Conservation (phyloP, 2,329 filamentous ascomycete genomes). For the Diaporthe sp. region DNA sequence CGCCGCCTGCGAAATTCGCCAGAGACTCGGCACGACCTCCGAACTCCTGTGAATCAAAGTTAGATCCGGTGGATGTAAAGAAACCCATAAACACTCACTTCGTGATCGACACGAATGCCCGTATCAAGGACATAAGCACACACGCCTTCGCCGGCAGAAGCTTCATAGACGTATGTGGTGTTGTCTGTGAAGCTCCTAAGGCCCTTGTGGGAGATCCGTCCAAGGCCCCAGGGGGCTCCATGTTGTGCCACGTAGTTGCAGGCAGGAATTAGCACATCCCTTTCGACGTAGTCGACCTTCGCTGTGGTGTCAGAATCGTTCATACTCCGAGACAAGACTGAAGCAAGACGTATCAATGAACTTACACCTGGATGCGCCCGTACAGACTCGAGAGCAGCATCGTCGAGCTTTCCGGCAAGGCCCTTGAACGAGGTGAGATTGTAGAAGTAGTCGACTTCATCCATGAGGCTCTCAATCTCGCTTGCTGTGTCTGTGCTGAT, state of each 20-base stretch:
- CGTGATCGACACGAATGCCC: background rate
- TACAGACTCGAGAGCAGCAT: slow-evolving; percentile 44
- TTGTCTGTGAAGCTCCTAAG: background rate
- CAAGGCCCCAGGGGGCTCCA: background rate
- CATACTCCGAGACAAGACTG: too few species aligned
- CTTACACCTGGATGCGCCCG: slow-evolving; percentile 46
- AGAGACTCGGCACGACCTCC: background rate
- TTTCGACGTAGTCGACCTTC: background rate
- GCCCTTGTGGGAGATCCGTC: background rate
- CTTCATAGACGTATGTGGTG: background rate
- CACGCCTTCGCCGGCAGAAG: background rate
- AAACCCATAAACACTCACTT: background rate
- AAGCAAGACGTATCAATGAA: background rate
- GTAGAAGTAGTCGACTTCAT: slow-evolving; percentile 44
- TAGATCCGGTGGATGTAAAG: background rate
- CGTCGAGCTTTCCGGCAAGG: slow-evolving; percentile 47
- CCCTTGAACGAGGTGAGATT: slow-evolving; percentile 47
- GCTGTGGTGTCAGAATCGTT: background rate
- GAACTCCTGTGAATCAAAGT: background rate
- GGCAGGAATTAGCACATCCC: background rate
- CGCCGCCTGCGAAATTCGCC: background rate
- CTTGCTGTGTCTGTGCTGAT: slow-evolving; percentile 45
- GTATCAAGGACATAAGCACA: background rate
- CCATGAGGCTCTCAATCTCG: background rate
- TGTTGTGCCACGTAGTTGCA: background rate